Base-by-base conservation (phyloP, 495 filamentous ascomycete species). In the Diplogelasinospora grovesii region DNA sequence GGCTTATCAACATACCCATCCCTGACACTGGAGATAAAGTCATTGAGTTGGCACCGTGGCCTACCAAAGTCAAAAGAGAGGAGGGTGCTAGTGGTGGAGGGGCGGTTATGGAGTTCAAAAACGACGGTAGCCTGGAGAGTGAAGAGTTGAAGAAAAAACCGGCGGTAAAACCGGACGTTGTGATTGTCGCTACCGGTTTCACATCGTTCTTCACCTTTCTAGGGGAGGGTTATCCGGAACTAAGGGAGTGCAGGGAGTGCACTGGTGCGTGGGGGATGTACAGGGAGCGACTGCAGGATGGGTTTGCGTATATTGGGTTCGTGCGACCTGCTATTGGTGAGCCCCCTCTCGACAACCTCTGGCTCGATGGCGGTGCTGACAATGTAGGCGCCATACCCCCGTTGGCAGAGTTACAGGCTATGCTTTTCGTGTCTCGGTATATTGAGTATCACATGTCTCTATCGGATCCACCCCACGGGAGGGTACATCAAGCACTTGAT, bases 331-430 rank as follows among this genome's bases (percentile, higher is more conserved):
- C 29, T 1, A 41, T 47, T 16, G 44, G 44, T 35, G 22, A 24
- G 54, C 15, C 31, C 18, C 22, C 19, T 2, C 31, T 8, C 15
- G 31, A 15, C 36, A 25, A 45, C 20, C 13, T 10, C 21, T 22
- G 9, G 2, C 6, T n/a, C n/a, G n/a, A n/a, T n/a, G n/a, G n/a
- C n/a, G n/a, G n/a, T n/a, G n/a, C n/a, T n/a, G n/a, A n/a, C n/a
- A n/a, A n/a, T n/a, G n/a, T 65, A 25, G 67, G 66, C 33, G 68
- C 66, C 7, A 69, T 71, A 16, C 68, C 68, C 1, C 66, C 68
- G 0, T 61, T 71, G 13, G 45, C 65, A 24, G 68, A 69, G 38
- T 56, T 68, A 21, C 66, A 71, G 48, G 61, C 66, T 2, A 59
- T 66, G 50, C 53, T 64, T 8, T 71, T 62, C 62, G 50, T 69